A percentile compares a stretch with the other conserved stretches of the same genome.
These are phyloP conservation scores for Ganoderma resinaceum DNA, from an alignment of 1,284 basidiomycete species.

Conservation along the genomic window DNA sequence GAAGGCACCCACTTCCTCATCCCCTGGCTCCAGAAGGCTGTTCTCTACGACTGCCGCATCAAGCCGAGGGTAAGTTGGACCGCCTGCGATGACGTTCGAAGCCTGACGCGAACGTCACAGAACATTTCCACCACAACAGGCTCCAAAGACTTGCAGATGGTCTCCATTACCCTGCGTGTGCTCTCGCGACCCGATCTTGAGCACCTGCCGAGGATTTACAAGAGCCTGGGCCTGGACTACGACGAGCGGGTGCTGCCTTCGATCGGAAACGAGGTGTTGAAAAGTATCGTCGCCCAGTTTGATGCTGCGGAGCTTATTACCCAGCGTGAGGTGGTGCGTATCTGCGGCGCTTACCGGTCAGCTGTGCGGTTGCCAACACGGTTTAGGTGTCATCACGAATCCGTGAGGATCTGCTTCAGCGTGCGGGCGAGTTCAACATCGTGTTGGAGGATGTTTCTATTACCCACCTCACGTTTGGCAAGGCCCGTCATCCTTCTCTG, in stretches of 20 bases:
- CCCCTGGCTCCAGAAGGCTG: slow-evolving; percentile 95
- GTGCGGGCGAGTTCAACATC: slow-evolving; percentile 97
- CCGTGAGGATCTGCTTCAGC: slow-evolving; percentile 89
- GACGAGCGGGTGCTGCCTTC: slow-evolving; percentile 95
- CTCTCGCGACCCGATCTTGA: slow-evolving; percentile 92
- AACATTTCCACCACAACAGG: slow-evolving; percentile 98
- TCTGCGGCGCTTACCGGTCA: too few species aligned
- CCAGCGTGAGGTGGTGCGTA: slow-evolving; percentile 77
- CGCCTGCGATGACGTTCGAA: too few species aligned
- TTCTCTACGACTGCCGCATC: slow-evolving; percentile 97
- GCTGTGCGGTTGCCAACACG: not conserved
- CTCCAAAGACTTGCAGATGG: slow-evolving; percentile 98
- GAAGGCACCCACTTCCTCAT: slow-evolving; percentile 99
- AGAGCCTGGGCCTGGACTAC: slow-evolving; percentile 93
- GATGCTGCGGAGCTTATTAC: slow-evolving; percentile 98
- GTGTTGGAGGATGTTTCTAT: slow-evolving; percentile 98
- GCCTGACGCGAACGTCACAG: slow-evolving; percentile 45
- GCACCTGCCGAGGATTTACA: slow-evolving; percentile 94
- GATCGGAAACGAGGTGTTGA: slow-evolving; percentile 97
- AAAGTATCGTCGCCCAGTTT: slow-evolving; percentile 98
- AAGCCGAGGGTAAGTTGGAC: slow-evolving; percentile 83
- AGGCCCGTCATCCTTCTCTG: slow-evolving; percentile 49
- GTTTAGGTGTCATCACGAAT: slow-evolving; percentile 90
- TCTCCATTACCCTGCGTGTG: slow-evolving; percentile 95
- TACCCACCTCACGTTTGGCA: slow-evolving; percentile 85